phyloP scores from a whole-genome alignment of 352 stramenopile species.

The Paralagenidium karlingii region DNA sequence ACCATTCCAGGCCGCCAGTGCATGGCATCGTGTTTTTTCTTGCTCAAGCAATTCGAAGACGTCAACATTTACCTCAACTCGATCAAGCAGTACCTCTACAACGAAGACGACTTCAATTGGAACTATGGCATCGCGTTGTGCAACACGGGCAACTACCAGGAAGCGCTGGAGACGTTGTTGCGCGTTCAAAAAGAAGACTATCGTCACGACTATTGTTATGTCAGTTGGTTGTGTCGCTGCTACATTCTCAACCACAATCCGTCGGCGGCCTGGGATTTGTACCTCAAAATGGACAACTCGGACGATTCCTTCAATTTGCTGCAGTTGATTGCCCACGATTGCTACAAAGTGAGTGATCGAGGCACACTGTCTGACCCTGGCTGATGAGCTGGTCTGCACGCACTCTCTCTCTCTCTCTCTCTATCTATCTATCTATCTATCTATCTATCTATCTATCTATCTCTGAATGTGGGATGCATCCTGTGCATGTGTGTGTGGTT shows the following conservation, averaged over 20 bases:
- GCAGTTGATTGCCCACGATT: constrained; percentile 95
- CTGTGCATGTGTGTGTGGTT: too few relatives aligned
- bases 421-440: too few relatives aligned
- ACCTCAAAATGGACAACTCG: constrained; percentile 93
- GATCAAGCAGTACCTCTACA: constrained; percentile 94
- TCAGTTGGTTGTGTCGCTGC: constrained; percentile 83
- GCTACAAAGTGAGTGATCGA: constrained; percentile 90
- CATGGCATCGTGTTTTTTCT: constrained; percentile 96
- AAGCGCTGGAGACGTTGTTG: constrained; percentile 89
- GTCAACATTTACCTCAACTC: constrained; percentile 96
- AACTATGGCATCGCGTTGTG: constrained; percentile 93
- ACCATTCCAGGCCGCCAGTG: constrained; percentile 95
- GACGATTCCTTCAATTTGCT: constrained; percentile 94
- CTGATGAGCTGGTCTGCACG: too few relatives aligned
- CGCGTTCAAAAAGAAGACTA: constrained; percentile 86
- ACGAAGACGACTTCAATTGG: constrained; percentile 97
- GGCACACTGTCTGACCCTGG: too few relatives aligned
- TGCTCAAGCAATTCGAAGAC: constrained; percentile 94
- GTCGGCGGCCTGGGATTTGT: constrained; percentile 92
- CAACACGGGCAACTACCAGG: constrained; percentile 86
- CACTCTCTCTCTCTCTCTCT: too few relatives aligned
- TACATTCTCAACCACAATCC: constrained; percentile 94
- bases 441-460: too few relatives aligned
- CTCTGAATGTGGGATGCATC: too few relatives aligned
- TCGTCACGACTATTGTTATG: constrained; percentile 89